phyloP scores from a whole-genome alignment of 805 yeast species.

The Teunomyces lycoperdinae region DNA sequence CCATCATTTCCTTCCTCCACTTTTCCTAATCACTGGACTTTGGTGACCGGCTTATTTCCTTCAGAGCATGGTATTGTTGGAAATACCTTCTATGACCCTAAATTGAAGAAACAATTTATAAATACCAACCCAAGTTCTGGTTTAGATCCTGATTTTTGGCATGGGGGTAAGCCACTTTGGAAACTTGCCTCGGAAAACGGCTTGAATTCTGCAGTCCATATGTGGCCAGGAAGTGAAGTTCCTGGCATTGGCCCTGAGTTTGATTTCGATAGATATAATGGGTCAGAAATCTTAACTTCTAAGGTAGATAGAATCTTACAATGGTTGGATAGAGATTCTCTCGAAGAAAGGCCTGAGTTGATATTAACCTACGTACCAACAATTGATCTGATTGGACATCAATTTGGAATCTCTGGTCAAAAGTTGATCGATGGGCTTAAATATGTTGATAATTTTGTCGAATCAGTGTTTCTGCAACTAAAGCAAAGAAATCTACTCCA shows the following conservation, averaged over 20 bases:
- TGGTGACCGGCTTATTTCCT: conserved; percentile 84
- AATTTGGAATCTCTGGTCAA: conserved; percentile 63
- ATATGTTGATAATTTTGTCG: conserved; percentile 66
- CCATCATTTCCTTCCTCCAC: conserved; percentile 90
- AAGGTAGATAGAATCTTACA: conserved; percentile 58
- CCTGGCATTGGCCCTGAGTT: conserved; percentile 50
- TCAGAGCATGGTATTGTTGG: conserved; percentile 85
- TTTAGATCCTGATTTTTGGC: conserved; percentile 64
- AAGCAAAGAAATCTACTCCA: conserved; percentile 53
- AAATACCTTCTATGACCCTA: conserved; percentile 72
- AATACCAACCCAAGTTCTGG: conserved; percentile 57
- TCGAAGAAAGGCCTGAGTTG: conserved; percentile 66
- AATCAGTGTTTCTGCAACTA: conserved; percentile 47
- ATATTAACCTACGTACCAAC: conserved; percentile 77
- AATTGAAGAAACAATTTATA: conserved; percentile 51
- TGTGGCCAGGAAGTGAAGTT: conserved; percentile 96
- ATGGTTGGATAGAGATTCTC: conserved; percentile 61
- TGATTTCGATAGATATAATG: conserved; percentile 62
- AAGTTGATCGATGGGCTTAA: conserved; percentile 52
- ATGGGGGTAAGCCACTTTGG: conserved; percentile 89
- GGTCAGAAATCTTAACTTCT: conserved; percentile 52
- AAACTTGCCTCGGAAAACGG: conserved; percentile 64
- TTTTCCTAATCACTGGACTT: conserved; percentile 89
- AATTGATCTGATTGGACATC: conserved; percentile 76
- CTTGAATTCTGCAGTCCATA: conserved; percentile 72